A percentile compares a stretch with the other conserved stretches of the same genome.
Evolutionary conservation across 2,329 filamentous ascomycete species (phyloP).

Genomic region (Fusarium sambucinum): DNA sequence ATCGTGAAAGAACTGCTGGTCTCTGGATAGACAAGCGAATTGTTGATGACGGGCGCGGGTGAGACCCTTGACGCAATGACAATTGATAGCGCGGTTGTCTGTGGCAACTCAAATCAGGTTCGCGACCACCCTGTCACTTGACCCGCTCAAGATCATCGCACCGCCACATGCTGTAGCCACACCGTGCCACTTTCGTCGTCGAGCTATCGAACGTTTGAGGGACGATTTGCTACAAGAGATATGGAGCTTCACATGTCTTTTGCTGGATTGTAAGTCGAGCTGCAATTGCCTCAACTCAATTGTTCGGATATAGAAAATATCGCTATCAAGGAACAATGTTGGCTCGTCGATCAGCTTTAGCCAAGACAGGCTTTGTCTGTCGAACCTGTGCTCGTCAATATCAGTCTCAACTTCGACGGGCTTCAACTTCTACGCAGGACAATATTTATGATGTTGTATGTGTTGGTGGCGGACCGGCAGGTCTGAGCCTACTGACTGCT

Average conservation of each 20-base stretch:
- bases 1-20: slow-evolving; percentile 32
- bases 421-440: slow-evolving; percentile 61
- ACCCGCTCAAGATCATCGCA: slow-evolving; percentile 25
- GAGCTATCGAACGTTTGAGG: slow-evolving; percentile 44
- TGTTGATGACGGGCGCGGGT: slow-evolving; percentile 42
- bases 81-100: slow-evolving; percentile 53
- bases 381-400: slow-evolving; percentile 59
- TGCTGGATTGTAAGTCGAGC: slow-evolving; percentile 13
- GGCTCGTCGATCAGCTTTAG: slow-evolving; percentile 44
- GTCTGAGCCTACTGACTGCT: slow-evolving; percentile 83
- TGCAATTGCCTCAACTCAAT: slow-evolving; percentile 17
- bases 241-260: slow-evolving; percentile 32
- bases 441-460: slow-evolving; percentile 95
- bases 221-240: slow-evolving; percentile 29
- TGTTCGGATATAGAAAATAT: background rate
- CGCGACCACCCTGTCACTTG: slow-evolving; percentile 41
- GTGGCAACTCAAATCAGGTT: slow-evolving; percentile 53
- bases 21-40: slow-evolving; percentile 39
- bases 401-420: slow-evolving; percentile 53
- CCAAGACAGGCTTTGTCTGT: slow-evolving; percentile 58
- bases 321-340: slow-evolving; percentile 42
- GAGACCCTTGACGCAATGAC: slow-evolving; percentile 52
- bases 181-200: slow-evolving; percentile 23
- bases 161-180: slow-evolving; percentile 33
- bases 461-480: slow-evolving; percentile 89